Conservation (phyloP, 176 grass and related monocot species). For the maize (Zea mays) region Zm-B73-REFERENCE-NAM-5.0 NC_050105.1:925501-926000, state of each 20-base stretch:
- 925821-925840: not conserved
- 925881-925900: not conserved
- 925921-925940: not conserved
- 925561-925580: not conserved
- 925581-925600: constrained; percentile 14
- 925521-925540: constrained; percentile 4
- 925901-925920: not conserved
- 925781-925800: not conserved
- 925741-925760: not conserved
- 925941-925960: not conserved
- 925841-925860: not conserved
- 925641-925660: not conserved
- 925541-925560: not conserved
- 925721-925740: not conserved
- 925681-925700: not conserved
- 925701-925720: not conserved
- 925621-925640: constrained; percentile 12
- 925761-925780: not conserved
- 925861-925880: not conserved
- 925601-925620: not conserved
- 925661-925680: not conserved
- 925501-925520: not conserved
- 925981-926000: not conserved
- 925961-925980: not conserved
- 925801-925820: not conserved